A percentile compares a stretch with the other conserved stretches of the same genome.
phyloP scores from a whole-genome alignment of 495 filamentous ascomycete genomes.

The Penicillium atrosanguineum region DNA sequence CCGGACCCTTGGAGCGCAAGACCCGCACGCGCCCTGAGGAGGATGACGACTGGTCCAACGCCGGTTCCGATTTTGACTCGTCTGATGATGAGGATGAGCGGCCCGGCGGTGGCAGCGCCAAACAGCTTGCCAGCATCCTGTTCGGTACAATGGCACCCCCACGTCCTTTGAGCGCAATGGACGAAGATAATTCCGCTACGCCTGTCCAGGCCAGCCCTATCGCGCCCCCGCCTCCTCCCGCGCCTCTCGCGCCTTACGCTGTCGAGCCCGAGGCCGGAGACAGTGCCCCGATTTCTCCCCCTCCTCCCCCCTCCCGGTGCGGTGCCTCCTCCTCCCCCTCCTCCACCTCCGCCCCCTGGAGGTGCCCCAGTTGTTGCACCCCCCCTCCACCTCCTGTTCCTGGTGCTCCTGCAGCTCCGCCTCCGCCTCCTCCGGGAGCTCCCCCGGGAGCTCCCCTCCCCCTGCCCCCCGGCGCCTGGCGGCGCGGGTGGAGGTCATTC shows the following conservation, averaged over 20 bases:
- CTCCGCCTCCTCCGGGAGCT: constrained; percentile 28
- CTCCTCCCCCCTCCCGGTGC: constrained; percentile 26
- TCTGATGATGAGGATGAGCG: constrained; percentile 70
- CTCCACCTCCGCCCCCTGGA: constrained; percentile 38
- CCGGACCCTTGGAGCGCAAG: constrained; percentile 43
- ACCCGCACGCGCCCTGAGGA: constrained; percentile 66
- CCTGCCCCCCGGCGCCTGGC: constrained; percentile 54
- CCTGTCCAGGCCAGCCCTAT: constrained; percentile 36
- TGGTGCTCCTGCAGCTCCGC: constrained; percentile 25
- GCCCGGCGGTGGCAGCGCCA: constrained; percentile 75
- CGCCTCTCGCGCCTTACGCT: constrained; percentile 31
- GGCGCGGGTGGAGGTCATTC: constrained; percentile 48
- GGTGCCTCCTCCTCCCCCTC: constrained; percentile 37
- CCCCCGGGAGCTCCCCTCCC: constrained; percentile 46
- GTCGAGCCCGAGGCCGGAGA: constrained; percentile 22
- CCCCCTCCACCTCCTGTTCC: constrained; percentile 30
- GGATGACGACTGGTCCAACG: constrained; percentile 83
- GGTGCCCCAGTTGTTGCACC: constrained; percentile 24
- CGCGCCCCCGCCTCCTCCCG: constrained; percentile 27
- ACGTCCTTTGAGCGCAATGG: constrained; percentile 79
- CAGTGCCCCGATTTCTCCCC: constrained; percentile 12
- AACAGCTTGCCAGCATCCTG: constrained; percentile 86
- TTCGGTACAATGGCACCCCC: constrained; percentile 98
- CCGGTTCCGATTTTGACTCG: constrained; percentile 72
- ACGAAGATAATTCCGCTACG: constrained; percentile 55